Percentiles rank a stretch among this genome's conserved stretches.
Evolutionary conservation across 148 eudicot genomes (phyloP).

Genomic region (Nepenthes mirabilis): DNA sequence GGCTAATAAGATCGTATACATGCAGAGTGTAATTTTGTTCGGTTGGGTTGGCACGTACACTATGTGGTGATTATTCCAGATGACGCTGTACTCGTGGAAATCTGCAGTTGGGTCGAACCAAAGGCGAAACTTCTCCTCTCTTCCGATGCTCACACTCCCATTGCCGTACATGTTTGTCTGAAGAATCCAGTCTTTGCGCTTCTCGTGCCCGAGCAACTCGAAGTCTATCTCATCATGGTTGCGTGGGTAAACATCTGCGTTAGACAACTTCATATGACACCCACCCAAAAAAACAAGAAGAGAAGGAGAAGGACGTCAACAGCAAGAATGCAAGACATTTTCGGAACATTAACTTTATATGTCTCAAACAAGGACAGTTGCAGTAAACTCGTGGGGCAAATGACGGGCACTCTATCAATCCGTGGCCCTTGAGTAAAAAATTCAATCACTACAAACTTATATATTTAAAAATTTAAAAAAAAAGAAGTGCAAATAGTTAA

Average conservation of each 20-base stretch:
- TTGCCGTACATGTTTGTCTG: slow-evolving; percentile 91
- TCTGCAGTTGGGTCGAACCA: slow-evolving; percentile 82
- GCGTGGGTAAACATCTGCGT: slow-evolving; percentile 54
- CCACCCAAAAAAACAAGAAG: neutral
- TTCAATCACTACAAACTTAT: too few relatives aligned
- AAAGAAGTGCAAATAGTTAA: too few relatives aligned
- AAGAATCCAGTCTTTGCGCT: slow-evolving; percentile 55
- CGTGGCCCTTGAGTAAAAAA: too few relatives aligned
- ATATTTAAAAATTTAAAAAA: too few relatives aligned
- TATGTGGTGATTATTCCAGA: slow-evolving; percentile 81
- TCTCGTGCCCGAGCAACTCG: slow-evolving; percentile 81
- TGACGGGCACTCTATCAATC: too few relatives aligned
- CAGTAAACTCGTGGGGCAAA: too few relatives aligned
- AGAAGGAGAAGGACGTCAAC: too few relatives aligned
- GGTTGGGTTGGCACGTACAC: slow-evolving; percentile 41
- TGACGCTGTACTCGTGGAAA: slow-evolving; percentile 70
- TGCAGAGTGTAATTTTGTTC: too few relatives aligned
- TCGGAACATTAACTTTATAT: too few relatives aligned
- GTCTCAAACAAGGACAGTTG: too few relatives aligned
- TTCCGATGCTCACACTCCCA: slow-evolving; percentile 72
- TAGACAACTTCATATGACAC: slow-evolving; percentile 42
- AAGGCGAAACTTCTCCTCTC: slow-evolving; percentile 77
- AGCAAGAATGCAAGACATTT: too few relatives aligned
- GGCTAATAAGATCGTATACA: too few relatives aligned
- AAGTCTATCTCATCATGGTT: slow-evolving; percentile 91